phyloP scores from a whole-genome alignment of 192 early-diverging fungal species.

The Coemansia sp. region DNA sequence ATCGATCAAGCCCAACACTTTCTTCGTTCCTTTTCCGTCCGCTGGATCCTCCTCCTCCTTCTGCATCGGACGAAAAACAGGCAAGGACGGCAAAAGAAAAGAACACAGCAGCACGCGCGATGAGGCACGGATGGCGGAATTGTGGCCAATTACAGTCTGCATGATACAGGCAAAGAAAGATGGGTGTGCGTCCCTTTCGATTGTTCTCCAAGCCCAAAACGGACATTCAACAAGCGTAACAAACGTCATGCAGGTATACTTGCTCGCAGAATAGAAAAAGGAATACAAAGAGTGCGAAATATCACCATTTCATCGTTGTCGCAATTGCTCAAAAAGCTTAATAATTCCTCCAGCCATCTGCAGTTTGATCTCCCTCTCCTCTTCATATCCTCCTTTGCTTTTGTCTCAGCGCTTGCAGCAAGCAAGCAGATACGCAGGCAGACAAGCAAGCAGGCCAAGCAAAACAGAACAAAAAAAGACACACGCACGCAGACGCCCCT shows the following conservation, averaged over 20 bases:
- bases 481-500: not conserved
- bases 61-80: not conserved
- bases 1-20: not conserved
- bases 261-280: not conserved
- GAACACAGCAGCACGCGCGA: slow-evolving; percentile 5
- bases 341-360: no score
- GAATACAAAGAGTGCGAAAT: no score
- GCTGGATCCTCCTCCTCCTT: no score
- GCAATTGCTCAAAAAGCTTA: no score
- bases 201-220: slow-evolving; percentile 1
- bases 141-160: slow-evolving; percentile 12
- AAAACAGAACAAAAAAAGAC: not conserved
- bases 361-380: no score
- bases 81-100: not conserved
- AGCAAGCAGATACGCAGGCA: no score
- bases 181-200: not conserved
- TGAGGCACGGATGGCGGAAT: not conserved
- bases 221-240: not conserved
- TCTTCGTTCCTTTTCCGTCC: no score
- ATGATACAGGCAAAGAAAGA: not conserved
- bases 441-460: no score
- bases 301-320: no score
- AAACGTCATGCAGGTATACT: not conserved
- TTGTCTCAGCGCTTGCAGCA: no score
- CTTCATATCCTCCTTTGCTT: no score